A percentile compares a stretch with the other conserved stretches of the same genome.
Conservation (phyloP, 768 basidiomycete species). For the Nevesoporus exiguus region DNA sequence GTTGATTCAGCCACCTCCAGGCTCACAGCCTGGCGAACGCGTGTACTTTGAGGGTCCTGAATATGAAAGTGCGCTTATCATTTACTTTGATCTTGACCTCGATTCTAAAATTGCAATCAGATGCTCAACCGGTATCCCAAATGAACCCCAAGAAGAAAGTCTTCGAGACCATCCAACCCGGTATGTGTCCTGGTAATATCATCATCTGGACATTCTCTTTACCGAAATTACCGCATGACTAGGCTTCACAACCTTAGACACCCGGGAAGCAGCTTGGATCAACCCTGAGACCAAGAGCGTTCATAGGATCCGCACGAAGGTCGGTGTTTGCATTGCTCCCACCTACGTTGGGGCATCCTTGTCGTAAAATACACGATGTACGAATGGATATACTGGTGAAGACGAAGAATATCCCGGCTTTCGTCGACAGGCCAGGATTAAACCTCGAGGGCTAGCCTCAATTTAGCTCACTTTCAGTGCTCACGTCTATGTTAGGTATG, state of each 20-base stretch:
- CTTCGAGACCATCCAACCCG: conserved; percentile 94
- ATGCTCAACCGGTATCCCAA: conserved; percentile 67
- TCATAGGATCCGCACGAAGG: conserved; percentile 83
- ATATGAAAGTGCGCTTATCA: conserved; percentile 61
- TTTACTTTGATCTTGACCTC: not conserved
- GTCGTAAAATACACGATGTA: conserved; percentile 49
- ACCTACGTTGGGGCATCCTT: conserved; percentile 88
- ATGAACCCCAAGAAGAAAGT: conserved; percentile 99
- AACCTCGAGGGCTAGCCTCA: not conserved
- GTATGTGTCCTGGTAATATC: conserved; percentile 34
- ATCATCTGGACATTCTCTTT: conserved; percentile 1
- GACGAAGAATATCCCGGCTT: not conserved
- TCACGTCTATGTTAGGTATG: not conserved
- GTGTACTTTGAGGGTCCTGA: conserved; percentile 93
- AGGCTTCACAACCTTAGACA: conserved; percentile 89
- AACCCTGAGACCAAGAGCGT: conserved; percentile 74
- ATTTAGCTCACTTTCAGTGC: not conserved
- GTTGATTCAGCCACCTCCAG: conserved; percentile 82
- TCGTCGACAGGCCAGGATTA: not conserved
- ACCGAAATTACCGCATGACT: not conserved
- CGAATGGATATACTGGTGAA: not conserved
- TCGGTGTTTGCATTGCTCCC: conserved; percentile 77
- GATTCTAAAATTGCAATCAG: conserved; percentile 32
- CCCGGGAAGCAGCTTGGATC: conserved; percentile 81
- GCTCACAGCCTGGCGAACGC: conserved; percentile 85